Evolutionary conservation across 176 grass and related monocot species (phyloP), one percentile per base, ranked within the genome.

Genomic region (Cenchrus purpureus): DNA sequence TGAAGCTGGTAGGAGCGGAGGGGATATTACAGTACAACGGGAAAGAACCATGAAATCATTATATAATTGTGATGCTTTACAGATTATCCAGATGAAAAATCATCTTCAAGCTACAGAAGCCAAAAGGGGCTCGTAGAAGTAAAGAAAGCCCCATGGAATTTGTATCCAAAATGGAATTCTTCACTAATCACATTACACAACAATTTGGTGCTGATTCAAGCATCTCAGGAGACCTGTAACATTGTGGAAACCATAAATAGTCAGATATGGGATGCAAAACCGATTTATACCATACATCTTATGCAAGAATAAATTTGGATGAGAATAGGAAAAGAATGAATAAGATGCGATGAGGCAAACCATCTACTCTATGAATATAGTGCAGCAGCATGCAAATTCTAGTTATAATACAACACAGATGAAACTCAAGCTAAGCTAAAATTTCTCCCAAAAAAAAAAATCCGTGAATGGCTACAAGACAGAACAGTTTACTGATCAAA

Each of bases 221-320:
- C 92, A 94, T 92, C 77, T 92, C 90, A 0, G 95, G 95, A 31
- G 95, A 97, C 69, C 95, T 97, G 88, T 12, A 87, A 80, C 43
- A 52, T 49, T 83, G 15, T 34, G 10, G 10, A 64, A 37, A 64
- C 45, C 13, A 16, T 49, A 32, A 65, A 50, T 66, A 44, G 45
- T 87, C 22, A 50, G 48, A 49, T 32, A 40, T 65, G 17, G 1
- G 2, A 46, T 76, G 16, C 67, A 55, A 77, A 70, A 63, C 45
- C 11, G 14, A 74, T 76, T 25, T 2, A 49, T 64, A 68, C 13
- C 12, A 67, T 7, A 53, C 51, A 70, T 76, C 58, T 7, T 66
- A 64, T 42, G 22, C 48, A 57, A 8, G 12, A 48, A 50, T 34
- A 15, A 80, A 64, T 53, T 64, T 22, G 48, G 8, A 60, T 60